Percentiles rank a stretch among this genome's conserved stretches.
Evolutionary conservation across 1,139 yeast species (phyloP).

Genomic region (Pichia inconspicua): DNA sequence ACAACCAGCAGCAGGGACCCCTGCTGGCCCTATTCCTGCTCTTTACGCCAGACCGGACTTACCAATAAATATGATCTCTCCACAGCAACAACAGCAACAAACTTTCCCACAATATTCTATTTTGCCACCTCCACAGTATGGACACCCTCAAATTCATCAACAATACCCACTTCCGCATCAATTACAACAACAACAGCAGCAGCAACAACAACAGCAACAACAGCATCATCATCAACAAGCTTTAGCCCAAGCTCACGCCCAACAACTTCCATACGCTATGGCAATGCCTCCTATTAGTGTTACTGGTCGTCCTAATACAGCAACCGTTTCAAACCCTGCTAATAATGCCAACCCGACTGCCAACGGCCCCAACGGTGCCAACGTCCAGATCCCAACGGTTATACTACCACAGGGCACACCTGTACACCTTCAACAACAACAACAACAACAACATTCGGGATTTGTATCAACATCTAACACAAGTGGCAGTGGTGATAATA

Average conservation of each 20-base stretch:
- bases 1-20: not conserved
- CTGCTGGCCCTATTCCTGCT: conserved; percentile 6
- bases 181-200: not conserved
- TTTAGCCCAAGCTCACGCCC: not conserved
- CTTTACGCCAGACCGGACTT: not conserved
- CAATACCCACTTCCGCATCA: not conserved
- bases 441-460: not conserved
- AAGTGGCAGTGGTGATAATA: no score
- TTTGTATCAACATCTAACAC: no score
- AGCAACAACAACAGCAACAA: not conserved
- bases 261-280: not conserved
- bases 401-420: not conserved
- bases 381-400: not conserved
- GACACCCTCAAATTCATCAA: not conserved
- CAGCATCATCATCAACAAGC: not conserved
- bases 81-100: not conserved
- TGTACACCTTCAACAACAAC: conserved; percentile 2
- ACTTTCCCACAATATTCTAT: not conserved
- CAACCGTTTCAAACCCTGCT: not conserved
- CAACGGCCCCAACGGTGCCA: not conserved
- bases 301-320: not conserved
- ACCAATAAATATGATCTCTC: not conserved
- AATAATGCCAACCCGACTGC: not conserved
- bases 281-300: not conserved
- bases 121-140: not conserved